Percentiles rank a stretch among this genome's conserved stretches.
Evolutionary conservation across 1,284 basidiomycete genomes (phyloP).

Genomic region (Neolentinus lepideus): DNA sequence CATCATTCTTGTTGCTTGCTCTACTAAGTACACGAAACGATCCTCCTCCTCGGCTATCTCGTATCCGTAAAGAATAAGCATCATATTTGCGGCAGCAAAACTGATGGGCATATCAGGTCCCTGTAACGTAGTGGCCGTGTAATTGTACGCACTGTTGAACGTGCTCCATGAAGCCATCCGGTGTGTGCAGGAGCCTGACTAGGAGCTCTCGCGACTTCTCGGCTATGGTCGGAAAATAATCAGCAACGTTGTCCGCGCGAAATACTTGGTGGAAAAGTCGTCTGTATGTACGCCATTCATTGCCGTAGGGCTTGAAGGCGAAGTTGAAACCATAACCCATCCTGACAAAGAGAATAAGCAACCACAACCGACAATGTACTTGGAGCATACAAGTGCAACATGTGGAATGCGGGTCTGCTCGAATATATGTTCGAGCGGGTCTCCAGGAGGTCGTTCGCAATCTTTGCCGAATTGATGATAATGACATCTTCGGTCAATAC

Average conservation of each 20-base stretch:
- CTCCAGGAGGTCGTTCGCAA: slow-evolving; percentile 55
- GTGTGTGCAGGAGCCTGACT: neutral
- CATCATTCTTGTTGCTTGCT: neutral
- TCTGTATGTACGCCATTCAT: slow-evolving; percentile 14
- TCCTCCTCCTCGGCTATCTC: neutral
- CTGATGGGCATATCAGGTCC: neutral
- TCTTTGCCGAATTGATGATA: slow-evolving; percentile 55
- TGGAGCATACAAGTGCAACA: neutral
- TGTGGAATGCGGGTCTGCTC: slow-evolving; percentile 33
- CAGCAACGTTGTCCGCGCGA: neutral
- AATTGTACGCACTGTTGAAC: neutral
- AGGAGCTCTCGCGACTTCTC: neutral
- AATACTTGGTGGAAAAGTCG: slow-evolving; percentile 16
- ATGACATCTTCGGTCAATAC: slow-evolving; percentile 27
- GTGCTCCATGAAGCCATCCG: neutral
- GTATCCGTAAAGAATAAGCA: neutral
- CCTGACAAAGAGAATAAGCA: neutral
- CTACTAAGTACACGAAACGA: neutral
- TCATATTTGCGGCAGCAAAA: neutral
- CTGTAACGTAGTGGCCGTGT: neutral
- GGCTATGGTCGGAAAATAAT: neutral
- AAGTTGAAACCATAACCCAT: slow-evolving; percentile 11
- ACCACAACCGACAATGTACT: neutral
- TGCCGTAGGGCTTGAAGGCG: slow-evolving; percentile 14
- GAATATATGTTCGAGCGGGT: slow-evolving; percentile 63